phyloP scores from a whole-genome alignment of 1,284 basidiomycete species.

The Cutaneotrichosporon cyanovorans region DNA sequence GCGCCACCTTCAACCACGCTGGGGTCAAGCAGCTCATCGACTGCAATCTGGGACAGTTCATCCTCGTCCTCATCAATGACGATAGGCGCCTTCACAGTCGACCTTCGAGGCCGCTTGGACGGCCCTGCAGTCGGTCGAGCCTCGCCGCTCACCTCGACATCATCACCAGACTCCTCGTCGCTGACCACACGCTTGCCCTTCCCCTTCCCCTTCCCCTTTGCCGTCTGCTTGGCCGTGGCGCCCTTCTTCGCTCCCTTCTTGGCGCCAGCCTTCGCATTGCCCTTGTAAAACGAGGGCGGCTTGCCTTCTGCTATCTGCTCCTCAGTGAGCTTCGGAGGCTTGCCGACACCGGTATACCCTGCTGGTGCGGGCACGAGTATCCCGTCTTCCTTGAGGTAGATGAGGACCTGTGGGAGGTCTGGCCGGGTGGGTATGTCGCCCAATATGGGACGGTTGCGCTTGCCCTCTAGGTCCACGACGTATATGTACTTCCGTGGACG shows the following conservation, averaged over 20 bases:
- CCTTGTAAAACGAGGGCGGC: constrained; percentile 20
- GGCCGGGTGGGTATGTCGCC: constrained; percentile 22
- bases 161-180: constrained; percentile 1
- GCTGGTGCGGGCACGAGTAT: constrained; percentile 23
- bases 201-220: not conserved
- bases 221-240: not conserved
- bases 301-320: constrained; percentile 20
- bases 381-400: constrained; percentile 23
- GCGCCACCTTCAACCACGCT: too few relatives aligned
- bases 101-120: too few relatives aligned
- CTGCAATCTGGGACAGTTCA: too few relatives aligned
- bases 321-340: constrained; percentile 19
- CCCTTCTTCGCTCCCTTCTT: constrained; percentile 4
- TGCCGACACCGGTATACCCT: constrained; percentile 28
- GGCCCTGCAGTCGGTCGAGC: too few relatives aligned
- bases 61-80: too few relatives aligned
- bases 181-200: constrained; percentile 4
- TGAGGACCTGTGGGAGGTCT: constrained; percentile 25
- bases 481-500: constrained; percentile 38
- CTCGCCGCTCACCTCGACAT: not conserved
- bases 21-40: too few relatives aligned
- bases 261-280: constrained; percentile 10
- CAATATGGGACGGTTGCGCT: constrained; percentile 24
- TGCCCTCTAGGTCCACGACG: constrained; percentile 33
- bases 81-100: too few relatives aligned